These are phyloP conservation scores for Rasamsonia emersonii DNA, from an alignment of 2,329 filamentous ascomycete species.

Conservation along the genomic window DNA sequence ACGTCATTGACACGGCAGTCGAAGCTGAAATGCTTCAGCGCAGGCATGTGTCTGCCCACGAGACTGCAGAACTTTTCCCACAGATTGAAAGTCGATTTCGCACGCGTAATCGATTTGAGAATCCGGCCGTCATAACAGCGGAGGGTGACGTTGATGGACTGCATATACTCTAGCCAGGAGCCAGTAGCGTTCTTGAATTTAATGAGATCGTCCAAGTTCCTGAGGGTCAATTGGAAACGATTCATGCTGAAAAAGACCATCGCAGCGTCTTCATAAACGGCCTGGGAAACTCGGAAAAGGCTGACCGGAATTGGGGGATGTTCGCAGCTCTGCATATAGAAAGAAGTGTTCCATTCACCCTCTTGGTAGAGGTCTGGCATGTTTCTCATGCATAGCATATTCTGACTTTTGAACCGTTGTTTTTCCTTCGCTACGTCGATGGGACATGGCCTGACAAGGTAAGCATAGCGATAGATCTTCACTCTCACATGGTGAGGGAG, in stretches of 20 bases:
- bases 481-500: conserved; percentile 13
- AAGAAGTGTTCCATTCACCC: too few species aligned
- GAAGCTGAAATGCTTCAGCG: conserved; percentile 14
- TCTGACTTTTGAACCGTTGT: conserved; percentile 4
- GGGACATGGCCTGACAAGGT: conserved; percentile 14
- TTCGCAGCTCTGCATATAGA: conserved; percentile 9
- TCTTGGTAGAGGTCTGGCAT: too few species aligned
- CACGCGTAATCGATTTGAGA: conserved; percentile 10
- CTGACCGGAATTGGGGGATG: conserved; percentile 13
- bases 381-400: not conserved
- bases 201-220: conserved; percentile 9
- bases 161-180: conserved; percentile 11
- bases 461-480: conserved; percentile 15
- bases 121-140: conserved; percentile 12
- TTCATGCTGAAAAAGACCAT: conserved; percentile 12
- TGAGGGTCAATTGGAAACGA: conserved; percentile 12
- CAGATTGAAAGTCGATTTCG: conserved; percentile 10
- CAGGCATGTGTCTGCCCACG: conserved; percentile 9
- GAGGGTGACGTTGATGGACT: conserved; percentile 14
- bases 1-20: conserved; percentile 15
- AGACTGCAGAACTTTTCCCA: conserved; percentile 15
- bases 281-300: conserved; percentile 11
- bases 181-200: conserved; percentile 8
- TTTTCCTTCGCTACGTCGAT: conserved; percentile 12
- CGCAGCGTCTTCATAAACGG: conserved; percentile 11